Evolutionary conservation across 2,329 filamentous ascomycete genomes (phyloP).

Genomic region (Penicillium sp.): DNA sequence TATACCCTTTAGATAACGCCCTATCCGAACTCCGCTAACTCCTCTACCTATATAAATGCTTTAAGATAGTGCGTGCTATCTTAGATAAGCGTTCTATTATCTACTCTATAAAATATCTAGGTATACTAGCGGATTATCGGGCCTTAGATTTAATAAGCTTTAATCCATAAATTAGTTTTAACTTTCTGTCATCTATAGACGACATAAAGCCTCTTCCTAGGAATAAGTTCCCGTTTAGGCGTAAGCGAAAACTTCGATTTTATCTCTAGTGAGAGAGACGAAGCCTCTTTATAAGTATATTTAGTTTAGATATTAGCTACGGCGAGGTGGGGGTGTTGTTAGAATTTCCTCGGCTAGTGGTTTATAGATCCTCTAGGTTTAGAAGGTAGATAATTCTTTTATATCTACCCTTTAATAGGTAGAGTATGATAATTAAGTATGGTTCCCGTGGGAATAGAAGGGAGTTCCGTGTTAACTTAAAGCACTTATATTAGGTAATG

Average conservation of each 20-base stretch:
- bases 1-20: slow-evolving; percentile 45
- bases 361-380: too few relatives aligned
- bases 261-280: slow-evolving; percentile 8
- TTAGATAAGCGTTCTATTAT: slow-evolving; percentile 43
- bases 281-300: slow-evolving; percentile 16
- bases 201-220: neutral
- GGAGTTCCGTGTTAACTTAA: too few relatives aligned
- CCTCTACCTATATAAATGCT: slow-evolving; percentile 38
- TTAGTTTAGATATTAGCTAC: slow-evolving; percentile 18
- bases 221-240: slow-evolving; percentile 2
- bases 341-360: too few relatives aligned
- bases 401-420: too few relatives aligned
- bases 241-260: neutral
- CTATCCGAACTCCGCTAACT: slow-evolving; percentile 38
- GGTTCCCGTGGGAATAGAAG: too few relatives aligned
- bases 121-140: slow-evolving; percentile 21
- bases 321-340: slow-evolving; percentile 3
- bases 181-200: slow-evolving; percentile 10
- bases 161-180: slow-evolving; percentile 36
- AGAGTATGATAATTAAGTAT: too few relatives aligned
- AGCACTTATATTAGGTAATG: too few relatives aligned
- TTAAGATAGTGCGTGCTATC: slow-evolving; percentile 33
- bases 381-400: too few relatives aligned
- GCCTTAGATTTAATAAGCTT: slow-evolving; percentile 42
- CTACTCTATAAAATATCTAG: slow-evolving; percentile 37